Conservation (phyloP, 192 early-diverging fungal genomes). For the Linnemannia zychae region DNA sequence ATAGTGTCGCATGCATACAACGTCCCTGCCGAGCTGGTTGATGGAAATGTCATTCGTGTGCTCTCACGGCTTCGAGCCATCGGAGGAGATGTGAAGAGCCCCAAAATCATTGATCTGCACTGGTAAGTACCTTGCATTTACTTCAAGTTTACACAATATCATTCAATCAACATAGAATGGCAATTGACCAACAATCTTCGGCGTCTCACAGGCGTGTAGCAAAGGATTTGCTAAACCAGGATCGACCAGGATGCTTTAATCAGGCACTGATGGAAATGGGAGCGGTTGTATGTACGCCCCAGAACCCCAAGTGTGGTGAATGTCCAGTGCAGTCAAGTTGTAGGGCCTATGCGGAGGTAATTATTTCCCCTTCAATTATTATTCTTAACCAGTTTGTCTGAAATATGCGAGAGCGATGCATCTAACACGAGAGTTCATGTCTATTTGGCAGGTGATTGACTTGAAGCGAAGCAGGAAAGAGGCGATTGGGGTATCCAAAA, state of each 20-base stretch:
- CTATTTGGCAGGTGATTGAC: conserved; percentile 20
- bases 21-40: conserved; percentile 72
- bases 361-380: conserved; percentile 1
- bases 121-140: conserved; percentile 58
- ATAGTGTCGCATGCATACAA: conserved; percentile 79
- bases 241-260: conserved; percentile 81
- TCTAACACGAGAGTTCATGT: background rate
- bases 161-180: background rate
- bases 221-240: conserved; percentile 61
- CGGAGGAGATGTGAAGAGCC: conserved; percentile 74
- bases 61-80: conserved; percentile 73
- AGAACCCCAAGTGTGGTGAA: conserved; percentile 68
- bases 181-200: background rate
- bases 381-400: background rate
- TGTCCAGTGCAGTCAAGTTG: conserved; percentile 76
- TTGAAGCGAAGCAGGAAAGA: conserved; percentile 1
- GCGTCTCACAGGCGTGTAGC: conserved; percentile 66
- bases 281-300: conserved; percentile 78
- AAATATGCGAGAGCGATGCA: background rate
- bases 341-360: conserved; percentile 71
- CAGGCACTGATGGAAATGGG: conserved; percentile 88
- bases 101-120: conserved; percentile 65
- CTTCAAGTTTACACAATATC: background rate
- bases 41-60: conserved; percentile 85
- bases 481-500: conserved; percentile 10